Evolutionary conservation across 148 eudicot genomes (phyloP), one percentile per base, ranked within the genome.

Genomic region (Cornus florida): DNA sequence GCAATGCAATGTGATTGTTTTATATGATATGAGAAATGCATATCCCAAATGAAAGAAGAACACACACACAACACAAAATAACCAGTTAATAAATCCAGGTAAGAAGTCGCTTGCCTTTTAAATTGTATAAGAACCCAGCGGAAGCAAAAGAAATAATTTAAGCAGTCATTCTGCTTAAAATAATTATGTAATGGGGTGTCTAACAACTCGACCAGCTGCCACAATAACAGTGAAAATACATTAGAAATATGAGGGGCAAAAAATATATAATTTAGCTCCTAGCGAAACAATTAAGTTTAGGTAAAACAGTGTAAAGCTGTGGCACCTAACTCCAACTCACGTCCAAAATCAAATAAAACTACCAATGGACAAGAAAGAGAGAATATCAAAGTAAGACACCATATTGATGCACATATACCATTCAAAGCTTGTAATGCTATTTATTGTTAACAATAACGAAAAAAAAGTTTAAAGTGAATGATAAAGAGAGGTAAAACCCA

Each of bases 101-200:
- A 62, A 62, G 7, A 7, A 62, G 59, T 23, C 23, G 82, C 95
- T 86, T 83, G 77, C 99, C 99, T 92, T 86, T 95, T 93, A 68
- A 95, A 93, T 82, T 93, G 99, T 82, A 95, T 93, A 76, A 95
- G 93, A 80, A 95, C 86, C 99, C 99, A 95, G 56, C 99, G 97
- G 88, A 95, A 95, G 83, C 97, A 95, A 79, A 95, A 95, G 97
- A 95, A 95, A 83, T 93, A 93, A 73, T 95, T 95, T 82, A 95
- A 84, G 88, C 99, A 95, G 82, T 95, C 99, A 17, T 91, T 84
- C 89, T 93, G 90, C 89, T 86, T 74, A 50, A 95, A 92, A 77
- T 92, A 93, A 82, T 92, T 89, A 73, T 93, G 97, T 82, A 95
- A 79, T 75, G 95, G 95, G 78, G 82, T 72, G 81, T 95, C 99